phyloP scores from a whole-genome alignment of 805 yeast genomes.

The Metschnikowia cubensis region DNA sequence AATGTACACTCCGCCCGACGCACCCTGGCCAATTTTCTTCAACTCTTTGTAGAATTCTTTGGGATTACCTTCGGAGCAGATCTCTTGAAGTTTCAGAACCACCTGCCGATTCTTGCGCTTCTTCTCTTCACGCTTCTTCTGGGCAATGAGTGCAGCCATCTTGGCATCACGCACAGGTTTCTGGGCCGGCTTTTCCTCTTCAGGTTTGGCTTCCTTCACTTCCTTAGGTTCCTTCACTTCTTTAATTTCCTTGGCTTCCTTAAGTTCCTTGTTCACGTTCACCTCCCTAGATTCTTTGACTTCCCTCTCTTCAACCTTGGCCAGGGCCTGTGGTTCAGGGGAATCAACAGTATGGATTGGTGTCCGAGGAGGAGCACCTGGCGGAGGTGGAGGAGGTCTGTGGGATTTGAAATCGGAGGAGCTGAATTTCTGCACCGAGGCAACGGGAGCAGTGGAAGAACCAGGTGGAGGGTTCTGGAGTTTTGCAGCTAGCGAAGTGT shows the following conservation, averaged over 20 bases:
- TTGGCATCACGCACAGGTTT: slow-evolving; percentile 46
- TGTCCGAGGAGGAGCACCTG: slow-evolving; percentile 11
- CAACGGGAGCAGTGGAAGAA: slow-evolving; percentile 38
- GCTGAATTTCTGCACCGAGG: slow-evolving; percentile 26
- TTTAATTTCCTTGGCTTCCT: too few relatives aligned
- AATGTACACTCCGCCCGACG: slow-evolving; percentile 94
- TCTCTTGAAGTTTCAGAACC: slow-evolving; percentile 63
- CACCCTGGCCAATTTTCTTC: slow-evolving; percentile 94
- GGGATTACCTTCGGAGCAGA: slow-evolving; percentile 87
- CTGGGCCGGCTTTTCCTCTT: slow-evolving; percentile 10
- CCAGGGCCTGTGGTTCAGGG: slow-evolving; percentile 1
- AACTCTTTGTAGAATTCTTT: slow-evolving; percentile 61
- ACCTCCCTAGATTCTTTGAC: too few relatives aligned
- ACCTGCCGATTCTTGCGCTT: slow-evolving; percentile 68
- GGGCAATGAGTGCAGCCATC: slow-evolving; percentile 54
- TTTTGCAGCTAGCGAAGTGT: slow-evolving; percentile 31
- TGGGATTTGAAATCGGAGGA: slow-evolving; percentile 29
- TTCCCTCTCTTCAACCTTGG: slow-evolving; percentile 7
- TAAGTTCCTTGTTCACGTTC: too few relatives aligned
- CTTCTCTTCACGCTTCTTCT: slow-evolving; percentile 75
- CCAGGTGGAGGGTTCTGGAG: slow-evolving; percentile 20
- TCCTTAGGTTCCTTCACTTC: slow-evolving; percentile 12
- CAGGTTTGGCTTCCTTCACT: slow-evolving; percentile 9
- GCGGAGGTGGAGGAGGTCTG: slow-evolving; percentile 44
- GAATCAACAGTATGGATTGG: background rate